Percentiles rank a stretch among this genome's conserved stretches.
Evolutionary conservation across 1,139 yeast species (phyloP).

Genomic region (Hemisphaericaspora xylofermentans): DNA sequence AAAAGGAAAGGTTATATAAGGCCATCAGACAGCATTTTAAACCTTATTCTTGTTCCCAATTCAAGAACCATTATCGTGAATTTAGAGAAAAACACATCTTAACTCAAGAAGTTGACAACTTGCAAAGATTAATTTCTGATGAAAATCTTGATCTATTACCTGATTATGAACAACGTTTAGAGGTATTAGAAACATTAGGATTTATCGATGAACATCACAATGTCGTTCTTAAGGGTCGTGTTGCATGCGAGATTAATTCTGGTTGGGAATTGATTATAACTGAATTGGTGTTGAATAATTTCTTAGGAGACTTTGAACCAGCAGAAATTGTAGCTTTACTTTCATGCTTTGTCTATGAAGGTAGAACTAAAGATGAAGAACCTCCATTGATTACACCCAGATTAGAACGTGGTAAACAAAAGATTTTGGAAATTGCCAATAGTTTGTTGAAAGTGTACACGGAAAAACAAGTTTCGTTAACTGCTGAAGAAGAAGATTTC

Average conservation of each 20-base stretch:
- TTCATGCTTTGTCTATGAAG: constrained; percentile 92
- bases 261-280: constrained; percentile 91
- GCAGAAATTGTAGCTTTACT: constrained; percentile 93
- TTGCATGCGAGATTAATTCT: constrained; percentile 82
- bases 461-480: constrained; percentile 68
- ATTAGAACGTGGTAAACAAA: constrained; percentile 71
- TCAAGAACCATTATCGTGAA: constrained; percentile 48
- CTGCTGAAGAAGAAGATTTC: constrained; percentile 84
- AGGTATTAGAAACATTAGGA: constrained; percentile 68
- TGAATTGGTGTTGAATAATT: constrained; percentile 85
- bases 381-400: constrained; percentile 74
- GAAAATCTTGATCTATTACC: constrained; percentile 89
- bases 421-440: constrained; percentile 69
- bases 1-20: constrained; percentile 41
- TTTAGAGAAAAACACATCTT: constrained; percentile 48
- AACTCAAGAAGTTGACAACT: constrained; percentile 49
- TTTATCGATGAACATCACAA: constrained; percentile 76
- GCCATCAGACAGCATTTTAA: constrained; percentile 31
- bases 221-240: constrained; percentile 83
- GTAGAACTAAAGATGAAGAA: constrained; percentile 63
- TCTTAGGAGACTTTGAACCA: constrained; percentile 89
- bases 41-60: constrained; percentile 35
- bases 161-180: constrained; percentile 86
- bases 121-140: constrained; percentile 70
- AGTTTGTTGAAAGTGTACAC: constrained; percentile 62